These are phyloP conservation scores for Fagus crenata DNA, from an alignment of 306 rosid species.

Conservation along the genomic window DNA sequence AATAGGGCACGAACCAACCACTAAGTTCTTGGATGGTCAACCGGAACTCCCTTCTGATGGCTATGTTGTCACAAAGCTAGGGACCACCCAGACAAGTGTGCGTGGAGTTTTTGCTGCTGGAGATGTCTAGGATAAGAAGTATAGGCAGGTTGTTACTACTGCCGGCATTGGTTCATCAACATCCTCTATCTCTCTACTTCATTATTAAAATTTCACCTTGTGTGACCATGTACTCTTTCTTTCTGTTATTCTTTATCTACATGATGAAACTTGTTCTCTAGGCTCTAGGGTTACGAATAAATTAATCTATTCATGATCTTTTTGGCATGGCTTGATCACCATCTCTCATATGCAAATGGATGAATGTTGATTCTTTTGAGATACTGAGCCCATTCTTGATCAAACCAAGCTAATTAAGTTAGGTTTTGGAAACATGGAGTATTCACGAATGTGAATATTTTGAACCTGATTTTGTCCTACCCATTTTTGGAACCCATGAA, in stretches of 20 bases:
- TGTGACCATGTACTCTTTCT: no score
- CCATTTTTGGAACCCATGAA: background rate
- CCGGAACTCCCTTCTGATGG: slow-evolving; percentile 66
- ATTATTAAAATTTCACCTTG: background rate
- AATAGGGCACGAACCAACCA: slow-evolving; percentile 87
- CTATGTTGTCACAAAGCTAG: slow-evolving; percentile 57
- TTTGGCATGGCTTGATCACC: background rate
- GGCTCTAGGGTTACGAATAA: background rate
- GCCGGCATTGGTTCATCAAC: slow-evolving; percentile 65
- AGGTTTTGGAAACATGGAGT: background rate
- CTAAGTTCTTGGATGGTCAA: slow-evolving; percentile 75
- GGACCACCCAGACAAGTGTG: slow-evolving; percentile 64
- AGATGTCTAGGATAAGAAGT: slow-evolving; percentile 91
- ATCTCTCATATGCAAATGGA: background rate
- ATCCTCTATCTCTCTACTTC: background rate
- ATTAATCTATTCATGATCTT: background rate
- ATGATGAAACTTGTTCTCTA: background rate
- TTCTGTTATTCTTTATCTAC: no score
- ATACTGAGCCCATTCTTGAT: background rate
- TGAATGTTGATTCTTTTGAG: background rate
- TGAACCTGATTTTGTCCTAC: background rate
- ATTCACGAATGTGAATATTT: background rate
- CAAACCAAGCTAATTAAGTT: no score
- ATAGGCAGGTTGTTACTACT: slow-evolving; percentile 90
- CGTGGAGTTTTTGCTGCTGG: slow-evolving; percentile 90